phyloP scores from a whole-genome alignment of 2,329 filamentous ascomycete genomes.

The Stagonosporopsis chrysanthemi region DNA sequence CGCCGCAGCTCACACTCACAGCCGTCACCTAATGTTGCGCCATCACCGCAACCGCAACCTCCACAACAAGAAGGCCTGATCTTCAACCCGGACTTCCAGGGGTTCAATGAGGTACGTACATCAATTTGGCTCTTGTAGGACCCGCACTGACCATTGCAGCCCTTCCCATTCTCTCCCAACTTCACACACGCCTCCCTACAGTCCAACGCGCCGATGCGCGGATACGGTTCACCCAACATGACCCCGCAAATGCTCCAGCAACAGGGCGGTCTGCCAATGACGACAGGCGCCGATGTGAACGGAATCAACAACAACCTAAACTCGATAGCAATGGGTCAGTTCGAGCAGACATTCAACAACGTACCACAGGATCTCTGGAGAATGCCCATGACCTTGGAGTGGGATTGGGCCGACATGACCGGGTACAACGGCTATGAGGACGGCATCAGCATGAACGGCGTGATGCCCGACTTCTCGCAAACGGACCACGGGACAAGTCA shows the following conservation, averaged over 20 bases:
- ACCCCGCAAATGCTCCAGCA: conserved; percentile 42
- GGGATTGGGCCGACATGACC: conserved; percentile 73
- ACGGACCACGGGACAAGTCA: conserved; percentile 42
- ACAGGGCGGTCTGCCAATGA: conserved; percentile 35
- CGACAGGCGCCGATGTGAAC: conserved; percentile 30
- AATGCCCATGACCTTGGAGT: conserved; percentile 94
- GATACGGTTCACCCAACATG: conserved; percentile 44
- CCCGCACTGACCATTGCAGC: conserved; percentile 35
- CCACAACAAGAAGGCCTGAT: conserved; percentile 39
- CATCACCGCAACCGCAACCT: conserved; percentile 36
- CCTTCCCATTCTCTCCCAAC: conserved; percentile 51
- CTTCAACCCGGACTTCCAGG: conserved; percentile 47
- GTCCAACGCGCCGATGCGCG: conserved; percentile 34
- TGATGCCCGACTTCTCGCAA: conserved; percentile 44
- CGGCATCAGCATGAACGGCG: conserved; percentile 50
- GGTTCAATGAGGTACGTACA: conserved; percentile 47
- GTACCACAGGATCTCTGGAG: conserved; percentile 94
- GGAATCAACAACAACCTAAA: conserved; percentile 37
- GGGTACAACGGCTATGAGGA: conserved; percentile 47
- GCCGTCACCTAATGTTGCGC: conserved; percentile 15
- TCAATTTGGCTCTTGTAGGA: rapidly evolving
- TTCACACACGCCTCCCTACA: conserved; percentile 50
- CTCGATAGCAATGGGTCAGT: conserved; percentile 55
- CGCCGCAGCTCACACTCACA: conserved; percentile 37
- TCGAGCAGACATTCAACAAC: conserved; percentile 76